Evolutionary conservation across 1,284 basidiomycete genomes (phyloP), one percentile per base, ranked within the genome.

Genomic region (Papiliotrema terrestris): DNA sequence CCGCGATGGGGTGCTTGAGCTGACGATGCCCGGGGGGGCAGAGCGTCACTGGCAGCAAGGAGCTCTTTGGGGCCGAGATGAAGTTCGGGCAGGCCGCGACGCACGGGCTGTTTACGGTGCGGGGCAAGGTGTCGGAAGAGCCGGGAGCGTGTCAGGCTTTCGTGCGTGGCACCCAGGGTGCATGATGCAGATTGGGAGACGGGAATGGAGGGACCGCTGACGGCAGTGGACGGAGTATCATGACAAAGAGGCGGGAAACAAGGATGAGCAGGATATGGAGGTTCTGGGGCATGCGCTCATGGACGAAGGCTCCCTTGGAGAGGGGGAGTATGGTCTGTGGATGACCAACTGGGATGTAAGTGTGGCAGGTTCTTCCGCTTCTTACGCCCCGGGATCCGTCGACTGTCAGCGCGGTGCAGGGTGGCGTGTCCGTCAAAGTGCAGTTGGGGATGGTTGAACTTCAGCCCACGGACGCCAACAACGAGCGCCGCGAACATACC

Each of bases 191-290:
- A n/a, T n/a, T n/a, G 39, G 39, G 17, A 41, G 15, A 41, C n/a
- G 20, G 15, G 6, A 41, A n/a, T 4, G 39, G 17, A 17, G 15
- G 8, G 39, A 41, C 29, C 5, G 39, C 53, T 45, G 45, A 49
- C n/a, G 2, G 2, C 22, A 58, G 57, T 58, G 54, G 26, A 58
- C 57, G 20, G 20, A 41, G 11, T 58, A 58, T 35, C 45, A 53
- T 29, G 23, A 48, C 19, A 49, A 49, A 6, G 38, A 42, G 13
- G 52, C 17, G 2, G 46, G 29, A 1, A 37, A 41, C 39, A 41
- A 53, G 2, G 60, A 61, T 42, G 60, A 61, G 50, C 60, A 61
- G 42, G 60, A 61, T 43, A 57, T 62, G 36, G 60, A 62, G 41
- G 37, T 62, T 4, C 45, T 62, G 2, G 55, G 52, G n/a, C 48